Evolutionary conservation across 176 grass and related monocot genomes (phyloP).

Genomic region (Triticum monococcum): DNA sequence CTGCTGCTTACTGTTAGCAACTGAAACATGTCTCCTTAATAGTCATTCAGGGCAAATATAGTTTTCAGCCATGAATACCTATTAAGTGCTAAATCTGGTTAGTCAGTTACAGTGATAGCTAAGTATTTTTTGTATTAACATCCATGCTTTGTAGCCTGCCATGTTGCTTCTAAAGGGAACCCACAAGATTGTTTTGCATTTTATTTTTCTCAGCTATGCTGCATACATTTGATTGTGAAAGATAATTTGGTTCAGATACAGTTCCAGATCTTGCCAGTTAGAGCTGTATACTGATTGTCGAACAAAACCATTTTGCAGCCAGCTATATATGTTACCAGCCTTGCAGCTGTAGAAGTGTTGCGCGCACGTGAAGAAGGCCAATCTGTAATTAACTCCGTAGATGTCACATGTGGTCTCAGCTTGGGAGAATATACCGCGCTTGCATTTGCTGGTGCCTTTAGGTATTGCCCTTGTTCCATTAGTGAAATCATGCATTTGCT

Average conservation of each 20-base stretch:
- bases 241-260: background rate
- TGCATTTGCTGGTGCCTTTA: conserved; percentile 96
- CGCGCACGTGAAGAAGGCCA: conserved; percentile 68
- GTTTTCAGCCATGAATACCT: background rate
- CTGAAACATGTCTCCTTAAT: background rate
- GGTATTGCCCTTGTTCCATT: conserved; percentile 40
- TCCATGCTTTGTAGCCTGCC: background rate
- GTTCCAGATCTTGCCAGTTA: background rate
- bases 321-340: conserved; percentile 94
- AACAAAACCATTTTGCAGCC: conserved; percentile 62
- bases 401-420: conserved; percentile 94
- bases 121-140: background rate
- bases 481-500: background rate
- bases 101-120: background rate
- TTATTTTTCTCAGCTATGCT: background rate
- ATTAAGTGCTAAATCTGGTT: background rate
- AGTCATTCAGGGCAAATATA: background rate
- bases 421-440: conserved; percentile 95
- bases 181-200: background rate
- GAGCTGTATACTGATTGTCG: conserved; percentile 2
- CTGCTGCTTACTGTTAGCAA: background rate
- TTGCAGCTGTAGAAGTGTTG: conserved; percentile 86
- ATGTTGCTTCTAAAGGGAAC: background rate
- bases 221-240: background rate
- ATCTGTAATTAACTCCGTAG: conserved; percentile 72